These are phyloP conservation scores for Aspergillus carbonarius DNA, from an alignment of 2,329 filamentous ascomycete genomes.

Conservation along the genomic window DNA sequence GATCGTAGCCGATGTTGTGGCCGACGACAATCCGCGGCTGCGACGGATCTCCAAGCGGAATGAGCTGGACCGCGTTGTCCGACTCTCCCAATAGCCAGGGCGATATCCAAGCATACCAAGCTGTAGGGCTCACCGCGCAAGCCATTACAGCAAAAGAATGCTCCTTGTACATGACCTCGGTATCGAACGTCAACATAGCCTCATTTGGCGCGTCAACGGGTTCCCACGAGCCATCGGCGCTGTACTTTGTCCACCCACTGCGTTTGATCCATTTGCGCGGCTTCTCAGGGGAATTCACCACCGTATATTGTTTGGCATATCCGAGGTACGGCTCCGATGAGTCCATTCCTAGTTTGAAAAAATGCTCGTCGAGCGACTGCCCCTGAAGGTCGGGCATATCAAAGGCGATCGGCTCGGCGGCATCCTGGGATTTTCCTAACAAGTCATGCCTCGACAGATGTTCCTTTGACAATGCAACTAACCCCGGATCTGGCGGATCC, in stretches of 20 bases:
- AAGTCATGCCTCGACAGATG: slow-evolving; percentile 84
- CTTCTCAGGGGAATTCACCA: slow-evolving; percentile 56
- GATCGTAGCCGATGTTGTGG: slow-evolving; percentile 94
- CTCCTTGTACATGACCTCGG: slow-evolving; percentile 94
- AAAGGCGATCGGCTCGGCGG: slow-evolving; percentile 72
- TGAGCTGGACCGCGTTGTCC: slow-evolving; percentile 71
- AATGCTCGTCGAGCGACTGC: slow-evolving; percentile 85
- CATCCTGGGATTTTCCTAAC: slow-evolving; percentile 84
- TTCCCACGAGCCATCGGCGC: slow-evolving; percentile 69
- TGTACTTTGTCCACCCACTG: slow-evolving; percentile 96
- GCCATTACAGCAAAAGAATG: slow-evolving; percentile 95
- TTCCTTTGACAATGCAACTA: slow-evolving; percentile 76
- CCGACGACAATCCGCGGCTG: slow-evolving; percentile 78
- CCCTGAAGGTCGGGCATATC: slow-evolving; percentile 80
- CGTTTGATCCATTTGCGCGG: slow-evolving; percentile 71
- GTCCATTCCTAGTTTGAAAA: slow-evolving; percentile 81
- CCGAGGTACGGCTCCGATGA: slow-evolving; percentile 80
- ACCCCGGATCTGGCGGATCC: slow-evolving; percentile 61
- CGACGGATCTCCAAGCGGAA: slow-evolving; percentile 77
- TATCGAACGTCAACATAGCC: slow-evolving; percentile 85
- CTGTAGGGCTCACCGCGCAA: slow-evolving; percentile 81
- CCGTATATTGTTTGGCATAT: slow-evolving; percentile 72
- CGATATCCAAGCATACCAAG: slow-evolving; percentile 97
- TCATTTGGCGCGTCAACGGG: slow-evolving; percentile 75
- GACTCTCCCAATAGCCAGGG: slow-evolving; percentile 90